Evolutionary conservation across 2,329 filamentous ascomycete species (phyloP).

Genomic region (Diatrype stigma): DNA sequence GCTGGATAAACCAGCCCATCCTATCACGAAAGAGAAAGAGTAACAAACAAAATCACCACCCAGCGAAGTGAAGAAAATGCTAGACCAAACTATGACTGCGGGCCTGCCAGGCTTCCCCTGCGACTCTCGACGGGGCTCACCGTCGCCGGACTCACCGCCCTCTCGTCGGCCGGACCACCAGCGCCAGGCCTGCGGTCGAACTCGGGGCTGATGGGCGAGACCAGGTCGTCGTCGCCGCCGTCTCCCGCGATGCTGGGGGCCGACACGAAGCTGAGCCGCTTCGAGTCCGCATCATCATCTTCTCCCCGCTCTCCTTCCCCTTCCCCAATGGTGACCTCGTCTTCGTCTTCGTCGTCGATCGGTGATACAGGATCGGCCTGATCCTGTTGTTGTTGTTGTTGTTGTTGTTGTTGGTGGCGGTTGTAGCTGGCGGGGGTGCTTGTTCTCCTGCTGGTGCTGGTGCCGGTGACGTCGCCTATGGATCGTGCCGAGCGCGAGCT

Average conservation of each 20-base stretch:
- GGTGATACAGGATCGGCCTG: conserved; percentile 14
- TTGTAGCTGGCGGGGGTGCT: background rate
- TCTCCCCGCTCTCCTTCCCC: too few species aligned
- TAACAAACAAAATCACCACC: too few species aligned
- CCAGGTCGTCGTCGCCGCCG: conserved; percentile 3
- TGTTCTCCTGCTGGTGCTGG: background rate
- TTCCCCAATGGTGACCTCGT: background rate
- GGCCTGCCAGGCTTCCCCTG: conserved; percentile 9
- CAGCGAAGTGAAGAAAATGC: too few species aligned
- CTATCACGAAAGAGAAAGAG: too few species aligned
- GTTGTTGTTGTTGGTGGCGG: background rate
- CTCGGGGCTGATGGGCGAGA: conserved; percentile 16
- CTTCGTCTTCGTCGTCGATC: conserved; percentile 11
- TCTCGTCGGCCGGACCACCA: conserved; percentile 1
- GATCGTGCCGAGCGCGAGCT: background rate
- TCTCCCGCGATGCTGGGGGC: conserved; percentile 5
- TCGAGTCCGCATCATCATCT: conserved; percentile 4
- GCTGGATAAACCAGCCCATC: too few species aligned
- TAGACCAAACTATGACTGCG: too few species aligned
- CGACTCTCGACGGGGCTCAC: conserved; percentile 19
- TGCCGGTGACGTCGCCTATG: background rate
- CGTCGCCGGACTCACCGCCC: conserved; percentile 7
- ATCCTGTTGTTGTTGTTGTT: background rate
- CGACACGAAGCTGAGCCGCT: conserved; percentile 16
- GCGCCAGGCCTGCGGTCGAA: background rate